Conservation (phyloP, 306 rosid species). For the Cucurbita moschata region DNA sequence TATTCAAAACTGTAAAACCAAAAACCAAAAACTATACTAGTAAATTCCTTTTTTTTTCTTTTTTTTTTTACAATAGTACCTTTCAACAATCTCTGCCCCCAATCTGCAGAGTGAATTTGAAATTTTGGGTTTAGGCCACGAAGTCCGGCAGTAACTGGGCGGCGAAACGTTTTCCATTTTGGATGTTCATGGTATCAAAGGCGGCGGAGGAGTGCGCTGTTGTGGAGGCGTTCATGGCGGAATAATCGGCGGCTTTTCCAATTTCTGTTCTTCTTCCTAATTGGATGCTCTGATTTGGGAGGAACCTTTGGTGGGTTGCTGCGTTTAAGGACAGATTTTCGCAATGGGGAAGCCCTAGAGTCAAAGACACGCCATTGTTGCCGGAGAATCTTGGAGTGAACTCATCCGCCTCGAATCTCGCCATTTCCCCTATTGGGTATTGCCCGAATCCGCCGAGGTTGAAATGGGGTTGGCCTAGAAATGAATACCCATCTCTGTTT, state of each 20-base stretch:
- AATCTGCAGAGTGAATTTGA: background rate
- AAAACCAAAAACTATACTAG: conserved; percentile 47
- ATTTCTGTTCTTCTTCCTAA: conserved; percentile 62
- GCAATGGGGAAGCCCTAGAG: conserved; percentile 88
- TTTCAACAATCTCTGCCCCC: background rate
- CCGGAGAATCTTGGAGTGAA: conserved; percentile 70
- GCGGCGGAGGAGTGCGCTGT: conserved; percentile 64
- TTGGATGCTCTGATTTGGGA: conserved; percentile 58
- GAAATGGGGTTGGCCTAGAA: conserved; percentile 67
- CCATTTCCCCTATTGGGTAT: conserved; percentile 79
- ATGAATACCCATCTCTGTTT: conserved; percentile 63
- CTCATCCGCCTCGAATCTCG: conserved; percentile 59
- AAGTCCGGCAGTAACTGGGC: conserved; percentile 88
- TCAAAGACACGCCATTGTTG: conserved; percentile 77
- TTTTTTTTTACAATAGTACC: conserved; percentile 67
- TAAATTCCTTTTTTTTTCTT: background rate
- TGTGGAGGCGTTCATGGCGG: conserved; percentile 36
- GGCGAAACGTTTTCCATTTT: conserved; percentile 77
- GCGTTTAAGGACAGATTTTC: conserved; percentile 47
- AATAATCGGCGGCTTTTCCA: conserved; percentile 50
- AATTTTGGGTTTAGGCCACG: conserved; percentile 32
- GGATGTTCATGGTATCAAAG: conserved; percentile 66
- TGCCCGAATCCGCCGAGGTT: conserved; percentile 61
- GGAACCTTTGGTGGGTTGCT: conserved; percentile 52
- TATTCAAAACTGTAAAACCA: conserved; percentile 33